Conservation (phyloP, 148 eudicot genomes). For the Rheum nobile region DNA sequence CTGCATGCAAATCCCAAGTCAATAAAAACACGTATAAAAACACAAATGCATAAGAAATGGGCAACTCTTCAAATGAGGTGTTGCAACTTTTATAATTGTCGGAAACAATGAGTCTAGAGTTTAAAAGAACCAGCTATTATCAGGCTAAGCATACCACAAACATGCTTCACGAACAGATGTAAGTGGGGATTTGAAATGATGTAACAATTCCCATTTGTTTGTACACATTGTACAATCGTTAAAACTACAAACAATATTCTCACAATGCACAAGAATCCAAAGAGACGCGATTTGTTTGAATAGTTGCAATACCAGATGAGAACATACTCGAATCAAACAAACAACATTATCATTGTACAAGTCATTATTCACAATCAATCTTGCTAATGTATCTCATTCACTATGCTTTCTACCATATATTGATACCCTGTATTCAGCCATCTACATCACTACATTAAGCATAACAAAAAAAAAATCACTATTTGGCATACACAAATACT, state of each 20-base stretch:
- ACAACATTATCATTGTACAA: conserved; percentile 94
- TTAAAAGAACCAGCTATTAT: not conserved
- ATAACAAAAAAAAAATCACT: not conserved
- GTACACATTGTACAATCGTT: conserved; percentile 86
- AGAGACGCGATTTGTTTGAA: not conserved
- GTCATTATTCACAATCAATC: conserved; percentile 93
- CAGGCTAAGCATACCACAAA: conserved; percentile 13
- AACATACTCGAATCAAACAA: conserved; percentile 84
- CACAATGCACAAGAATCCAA: not conserved
- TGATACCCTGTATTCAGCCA: conserved; percentile 99
- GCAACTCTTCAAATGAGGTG: not conserved
- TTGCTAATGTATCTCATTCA: too few species aligned
- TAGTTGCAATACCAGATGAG: not conserved
- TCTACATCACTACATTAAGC: conserved; percentile 38
- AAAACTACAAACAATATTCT: conserved; percentile 48
- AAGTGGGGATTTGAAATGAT: conserved; percentile 93
- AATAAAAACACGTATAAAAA: not conserved
- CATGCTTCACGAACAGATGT: conserved; percentile 94
- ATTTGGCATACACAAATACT: not conserved
- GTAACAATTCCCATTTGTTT: conserved; percentile 97
- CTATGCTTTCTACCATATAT: too few species aligned
- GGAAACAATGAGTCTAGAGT: not conserved
- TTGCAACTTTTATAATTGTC: not conserved
- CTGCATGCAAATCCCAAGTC: conserved; percentile 39
- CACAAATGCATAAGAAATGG: not conserved